These are phyloP conservation scores for Thermomyces lanuginosus DNA, from an alignment of 2,329 filamentous ascomycete species.

Conservation along the genomic window DNA sequence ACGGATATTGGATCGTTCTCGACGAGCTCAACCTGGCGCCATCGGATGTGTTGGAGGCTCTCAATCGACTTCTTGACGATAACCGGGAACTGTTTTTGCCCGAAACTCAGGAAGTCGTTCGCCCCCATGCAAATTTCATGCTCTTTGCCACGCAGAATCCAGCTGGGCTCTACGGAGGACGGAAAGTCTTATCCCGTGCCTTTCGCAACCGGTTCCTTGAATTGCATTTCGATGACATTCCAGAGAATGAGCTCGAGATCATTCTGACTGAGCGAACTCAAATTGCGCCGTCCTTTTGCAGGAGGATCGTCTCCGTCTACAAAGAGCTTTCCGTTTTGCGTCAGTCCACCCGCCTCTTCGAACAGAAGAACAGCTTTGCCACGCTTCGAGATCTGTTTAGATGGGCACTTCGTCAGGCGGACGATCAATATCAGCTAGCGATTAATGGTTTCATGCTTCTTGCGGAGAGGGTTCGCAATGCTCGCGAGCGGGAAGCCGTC, in stretches of 20 bases:
- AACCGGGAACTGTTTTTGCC: constrained; percentile 91
- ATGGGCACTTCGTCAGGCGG: constrained; percentile 76
- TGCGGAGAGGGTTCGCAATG: constrained; percentile 82
- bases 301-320: constrained; percentile 82
- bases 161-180: constrained; percentile 81
- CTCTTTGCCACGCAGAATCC: constrained; percentile 97
- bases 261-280: constrained; percentile 80
- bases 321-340: constrained; percentile 77
- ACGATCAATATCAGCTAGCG: constrained; percentile 75
- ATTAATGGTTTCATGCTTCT: constrained; percentile 92
- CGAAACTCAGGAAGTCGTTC: constrained; percentile 86
- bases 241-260: constrained; percentile 78
- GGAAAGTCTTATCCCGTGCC: constrained; percentile 81
- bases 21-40: constrained; percentile 95
- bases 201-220: constrained; percentile 96
- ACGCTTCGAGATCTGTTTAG: constrained; percentile 90
- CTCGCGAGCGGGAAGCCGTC: constrained; percentile 68
- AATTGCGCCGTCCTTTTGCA: constrained; percentile 81
- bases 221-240: constrained; percentile 95
- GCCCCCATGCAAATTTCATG: constrained; percentile 89
- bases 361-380: constrained; percentile 94
- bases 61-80: constrained; percentile 90
- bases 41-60: constrained; percentile 86
- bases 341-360: constrained; percentile 81
- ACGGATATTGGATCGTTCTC: constrained; percentile 94